Evolutionary conservation across 148 eudicot species (phyloP).

Genomic region (Silene conica): DNA sequence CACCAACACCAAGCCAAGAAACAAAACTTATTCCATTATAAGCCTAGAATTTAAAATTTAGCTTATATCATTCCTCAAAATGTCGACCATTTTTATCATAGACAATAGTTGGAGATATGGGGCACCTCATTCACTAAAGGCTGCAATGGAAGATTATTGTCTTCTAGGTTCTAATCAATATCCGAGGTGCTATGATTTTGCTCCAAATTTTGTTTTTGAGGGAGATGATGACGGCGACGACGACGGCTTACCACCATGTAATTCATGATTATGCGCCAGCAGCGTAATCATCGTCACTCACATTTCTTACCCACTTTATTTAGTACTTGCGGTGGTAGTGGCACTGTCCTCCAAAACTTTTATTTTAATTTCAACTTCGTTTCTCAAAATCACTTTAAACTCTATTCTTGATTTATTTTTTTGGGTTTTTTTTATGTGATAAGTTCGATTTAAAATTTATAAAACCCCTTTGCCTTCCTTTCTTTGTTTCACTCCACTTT

Average conservation of each 20-base stretch:
- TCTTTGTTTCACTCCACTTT: too few species aligned
- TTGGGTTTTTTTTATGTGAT: too few species aligned
- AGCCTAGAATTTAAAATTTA: too few species aligned
- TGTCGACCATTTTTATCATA: neutral
- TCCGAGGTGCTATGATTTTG: neutral
- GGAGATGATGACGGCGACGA: neutral
- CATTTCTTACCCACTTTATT: neutral
- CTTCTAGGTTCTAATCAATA: neutral
- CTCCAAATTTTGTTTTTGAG: neutral
- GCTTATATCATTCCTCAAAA: neutral
- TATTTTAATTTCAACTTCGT: too few species aligned
- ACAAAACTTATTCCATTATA: neutral
- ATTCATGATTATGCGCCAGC: conserved; percentile 9
- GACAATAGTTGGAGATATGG: neutral
- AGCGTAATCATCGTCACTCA: neutral
- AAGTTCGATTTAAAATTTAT: too few species aligned
- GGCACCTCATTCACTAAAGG: neutral
- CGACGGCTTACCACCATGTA: neutral
- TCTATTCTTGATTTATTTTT: too few species aligned
- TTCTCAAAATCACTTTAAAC: too few species aligned
- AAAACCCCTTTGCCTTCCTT: too few species aligned
- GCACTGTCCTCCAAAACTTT: too few species aligned
- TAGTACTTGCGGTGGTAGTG: too few species aligned
- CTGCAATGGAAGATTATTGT: neutral
- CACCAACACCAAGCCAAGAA: too few species aligned